Conservation (phyloP, 2,329 filamentous ascomycete genomes). For the Piedraia hortae region DNA sequence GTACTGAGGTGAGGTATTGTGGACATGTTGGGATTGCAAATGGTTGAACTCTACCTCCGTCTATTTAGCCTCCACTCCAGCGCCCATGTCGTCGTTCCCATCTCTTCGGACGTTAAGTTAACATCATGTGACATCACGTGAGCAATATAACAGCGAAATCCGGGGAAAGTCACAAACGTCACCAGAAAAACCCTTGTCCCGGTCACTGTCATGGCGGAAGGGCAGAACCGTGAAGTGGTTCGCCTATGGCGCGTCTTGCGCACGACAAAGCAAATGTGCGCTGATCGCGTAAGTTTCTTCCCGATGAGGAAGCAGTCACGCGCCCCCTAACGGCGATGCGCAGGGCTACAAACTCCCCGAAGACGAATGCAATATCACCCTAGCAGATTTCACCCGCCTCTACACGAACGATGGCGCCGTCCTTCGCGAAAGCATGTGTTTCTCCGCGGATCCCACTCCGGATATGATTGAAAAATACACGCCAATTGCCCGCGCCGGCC, state of each 20-base stretch:
- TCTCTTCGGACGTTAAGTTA: neutral
- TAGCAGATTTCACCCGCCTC: constrained; percentile 50
- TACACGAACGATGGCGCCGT: constrained; percentile 47
- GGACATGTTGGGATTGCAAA: constrained; percentile 6
- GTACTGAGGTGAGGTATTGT: constrained; percentile 50
- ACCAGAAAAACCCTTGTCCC: neutral
- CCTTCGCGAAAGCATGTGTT: constrained; percentile 61
- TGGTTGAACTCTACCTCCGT: constrained; percentile 1
- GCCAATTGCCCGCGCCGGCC: constrained; percentile 35
- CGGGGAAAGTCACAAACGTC: no score
- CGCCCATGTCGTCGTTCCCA: neutral
- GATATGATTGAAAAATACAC: constrained; percentile 69
- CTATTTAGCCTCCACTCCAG: neutral
- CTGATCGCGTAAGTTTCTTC: constrained; percentile 43
- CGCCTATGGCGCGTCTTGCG: constrained; percentile 83
- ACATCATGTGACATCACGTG: neutral
- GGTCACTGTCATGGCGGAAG: constrained; percentile 3
- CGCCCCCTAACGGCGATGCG: constrained; percentile 3
- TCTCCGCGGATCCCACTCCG: constrained; percentile 61
- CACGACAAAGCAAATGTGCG: constrained; percentile 85
- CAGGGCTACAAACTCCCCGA: constrained; percentile 86
- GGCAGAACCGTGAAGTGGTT: constrained; percentile 14
- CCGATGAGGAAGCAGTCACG: constrained; percentile 3
- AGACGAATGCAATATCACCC: constrained; percentile 61
- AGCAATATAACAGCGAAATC: neutral